Base-by-base conservation (phyloP, 257 asterid species). In the Solanum virginianum region DNA sequence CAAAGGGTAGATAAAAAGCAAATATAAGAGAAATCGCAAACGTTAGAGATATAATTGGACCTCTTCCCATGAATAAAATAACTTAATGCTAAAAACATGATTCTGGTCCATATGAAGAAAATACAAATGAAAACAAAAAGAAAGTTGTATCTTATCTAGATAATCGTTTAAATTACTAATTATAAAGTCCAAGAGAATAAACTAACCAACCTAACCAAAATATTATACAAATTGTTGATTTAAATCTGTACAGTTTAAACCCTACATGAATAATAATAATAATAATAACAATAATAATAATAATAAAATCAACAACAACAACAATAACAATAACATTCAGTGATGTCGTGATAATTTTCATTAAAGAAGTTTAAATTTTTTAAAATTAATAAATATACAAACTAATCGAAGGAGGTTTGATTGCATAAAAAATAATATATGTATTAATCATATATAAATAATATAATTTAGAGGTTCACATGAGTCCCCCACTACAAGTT, bases 291-390 rank as follows among this genome's bases (percentile, higher is more conserved):
- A 2, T 3, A 32, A 32, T 3, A 32, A 32, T 0, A 32, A 32
- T 0, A 29, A 29, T 2, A 29, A 29, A 1, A 29, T 1, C 0
- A 3, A 32, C 4, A 3, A 32, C 0, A 3, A 32, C 4, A 3
- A 32, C 0, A 3, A 26, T 26, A 26, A 26, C 1, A 26, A 29
- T 3, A 29, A 29, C 32, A 29, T 29, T 29, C 32, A 29, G 32
- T 29, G 32, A 29, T 29, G 0, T 29, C 32, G 32, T 2, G 3
- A 29, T 29, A 29, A 29, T 29, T 29, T 29, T 29, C 3, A 2
- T 2, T 29, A 29, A 29, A 29, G 32, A 29, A 29, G 32, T 29
- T 29, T 29, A 2, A 29, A 29, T 2, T 29, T 29, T 29, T 29
- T 29, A 29, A 29, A 29, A 29, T 2, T 29, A 2, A 29, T 29